Evolutionary conservation across 2,329 filamentous ascomycete genomes (phyloP).

Genomic region (Colletotrichum trifolii): DNA sequence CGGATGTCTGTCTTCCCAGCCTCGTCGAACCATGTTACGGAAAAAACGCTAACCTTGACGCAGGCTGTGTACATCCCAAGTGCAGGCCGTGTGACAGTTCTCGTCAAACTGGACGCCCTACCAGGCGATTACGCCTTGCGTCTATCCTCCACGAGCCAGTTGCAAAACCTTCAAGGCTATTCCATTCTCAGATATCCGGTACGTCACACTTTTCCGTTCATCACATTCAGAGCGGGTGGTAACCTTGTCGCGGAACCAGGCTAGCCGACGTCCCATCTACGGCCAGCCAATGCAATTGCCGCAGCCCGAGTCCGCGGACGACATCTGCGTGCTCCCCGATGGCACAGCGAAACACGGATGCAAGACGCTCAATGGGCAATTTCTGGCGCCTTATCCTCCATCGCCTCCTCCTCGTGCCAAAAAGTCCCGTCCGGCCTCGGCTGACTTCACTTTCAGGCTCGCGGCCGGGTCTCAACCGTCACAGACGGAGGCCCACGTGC

Average conservation of each 20-base stretch:
- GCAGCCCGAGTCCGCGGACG: slow-evolving; percentile 3
- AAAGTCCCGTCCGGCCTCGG: slow-evolving; percentile 33
- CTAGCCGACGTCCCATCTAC: slow-evolving; percentile 30
- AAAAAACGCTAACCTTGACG: neutral
- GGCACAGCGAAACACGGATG: slow-evolving; percentile 27
- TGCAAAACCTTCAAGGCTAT: slow-evolving; percentile 41
- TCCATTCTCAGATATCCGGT: slow-evolving; percentile 36
- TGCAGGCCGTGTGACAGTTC: slow-evolving; percentile 38
- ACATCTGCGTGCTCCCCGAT: slow-evolving; percentile 37
- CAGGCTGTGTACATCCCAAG: slow-evolving; percentile 38
- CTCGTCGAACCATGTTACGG: neutral
- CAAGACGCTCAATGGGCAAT: neutral
- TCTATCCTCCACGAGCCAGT: slow-evolving; percentile 39
- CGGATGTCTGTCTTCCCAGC: slow-evolving; percentile 1
- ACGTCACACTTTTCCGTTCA: neutral
- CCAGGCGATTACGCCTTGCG: slow-evolving; percentile 40
- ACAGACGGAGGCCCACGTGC: slow-evolving; percentile 16
- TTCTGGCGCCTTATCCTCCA: slow-evolving; percentile 26
- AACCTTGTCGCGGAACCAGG: neutral
- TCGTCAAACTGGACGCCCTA: slow-evolving; percentile 38
- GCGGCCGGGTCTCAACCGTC: slow-evolving; percentile 19
- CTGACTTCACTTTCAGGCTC: slow-evolving; percentile 20
- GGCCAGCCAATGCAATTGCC: slow-evolving; percentile 38
- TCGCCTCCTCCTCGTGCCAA: slow-evolving; percentile 22
- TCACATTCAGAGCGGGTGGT: no score